Evolutionary conservation across 1,284 basidiomycete genomes (phyloP), one percentile per base, ranked within the genome.

Genomic region (Papiliotrema nemorosa): DNA sequence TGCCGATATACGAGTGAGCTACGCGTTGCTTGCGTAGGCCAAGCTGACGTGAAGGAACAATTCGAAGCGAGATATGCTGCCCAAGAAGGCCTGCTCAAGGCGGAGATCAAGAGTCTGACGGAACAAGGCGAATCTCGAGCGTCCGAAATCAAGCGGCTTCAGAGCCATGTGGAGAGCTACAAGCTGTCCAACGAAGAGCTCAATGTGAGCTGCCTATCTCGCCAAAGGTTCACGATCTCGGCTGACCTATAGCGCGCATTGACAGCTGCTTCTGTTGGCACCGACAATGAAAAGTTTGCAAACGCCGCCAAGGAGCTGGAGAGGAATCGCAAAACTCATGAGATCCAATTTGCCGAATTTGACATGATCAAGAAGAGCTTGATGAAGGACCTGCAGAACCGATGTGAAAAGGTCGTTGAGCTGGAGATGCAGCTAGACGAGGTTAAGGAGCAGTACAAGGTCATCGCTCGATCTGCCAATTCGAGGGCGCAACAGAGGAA

Each of bases 331-430:
- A 97, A 97, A 78, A 89, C 90, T 18, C 93, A 97, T 78, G 93
- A 93, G 61, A 85, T 91, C 21, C 96, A 98, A 71, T 84, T 97
- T 59, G 88, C 92, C 60, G 96, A 99, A 73, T 99, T 98, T 73
- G 96, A 99, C 72, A 87, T 88, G 31, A 91, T 97, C 70, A 98
- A 98, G 83, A 96, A 97, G 80, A 94, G 88, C 54, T 82, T 99
- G 60, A 97, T 98, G 88, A 87, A 91, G 44, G 96, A 98, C 78
- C 78, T 99, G 59, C 96, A 97, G 78, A 97, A 98, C 75, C 91
- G 96, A 40, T 99, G 96, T 74, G 96, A 99, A 80, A 98, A 98
- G 85, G 93, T 99, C 38, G 94, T 99, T 52, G 96, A 98, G 76
- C 84, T 99, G 43, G 96, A 99, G 76, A 97, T 99, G 63, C 94